Percentiles rank a stretch among this genome's conserved stretches.
These are phyloP conservation scores for Mycocalia duriaeana DNA, from an alignment of 1,284 basidiomycete species.

Conservation along the genomic window DNA sequence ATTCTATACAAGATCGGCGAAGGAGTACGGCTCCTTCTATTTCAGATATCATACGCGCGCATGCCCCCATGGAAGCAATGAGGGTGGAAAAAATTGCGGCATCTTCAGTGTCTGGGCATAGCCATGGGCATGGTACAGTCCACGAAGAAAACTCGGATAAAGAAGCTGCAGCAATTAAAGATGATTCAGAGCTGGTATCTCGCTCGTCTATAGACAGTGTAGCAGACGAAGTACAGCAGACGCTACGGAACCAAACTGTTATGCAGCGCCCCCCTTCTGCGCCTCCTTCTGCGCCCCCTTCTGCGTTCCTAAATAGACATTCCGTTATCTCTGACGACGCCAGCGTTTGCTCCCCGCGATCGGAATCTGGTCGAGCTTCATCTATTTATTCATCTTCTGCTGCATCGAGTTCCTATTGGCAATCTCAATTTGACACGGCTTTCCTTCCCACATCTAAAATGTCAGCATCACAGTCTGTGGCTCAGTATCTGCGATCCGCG, in stretches of 20 bases:
- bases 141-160: conserved; percentile 52
- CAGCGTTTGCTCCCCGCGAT: conserved; percentile 46
- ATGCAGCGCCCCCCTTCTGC: conserved; percentile 32
- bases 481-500: conserved; percentile 80
- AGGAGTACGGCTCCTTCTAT: conserved; percentile 65
- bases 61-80: conserved; percentile 56
- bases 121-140: conserved; percentile 39
- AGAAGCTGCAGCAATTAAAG: conserved; percentile 42
- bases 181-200: conserved; percentile 59
- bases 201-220: conserved; percentile 81
- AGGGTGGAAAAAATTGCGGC: conserved; percentile 39
- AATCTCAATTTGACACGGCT: conserved; percentile 41
- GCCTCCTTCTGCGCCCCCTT: conserved; percentile 39
- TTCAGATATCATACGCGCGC: conserved; percentile 75
- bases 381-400: conserved; percentile 45
- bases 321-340: conserved; percentile 44
- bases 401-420: conserved; percentile 37
- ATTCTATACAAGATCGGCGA: conserved; percentile 23
- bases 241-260: conserved; percentile 54
- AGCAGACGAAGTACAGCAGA: conserved; percentile 71
- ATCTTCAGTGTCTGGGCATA: conserved; percentile 42
- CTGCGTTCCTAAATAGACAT: conserved; percentile 44
- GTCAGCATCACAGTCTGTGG: conserved; percentile 65
- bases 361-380: conserved; percentile 40
- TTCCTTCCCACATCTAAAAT: conserved; percentile 40